Evolutionary conservation across 257 asterid species (phyloP).

Genomic region (Solanum sejunctum): DNA sequence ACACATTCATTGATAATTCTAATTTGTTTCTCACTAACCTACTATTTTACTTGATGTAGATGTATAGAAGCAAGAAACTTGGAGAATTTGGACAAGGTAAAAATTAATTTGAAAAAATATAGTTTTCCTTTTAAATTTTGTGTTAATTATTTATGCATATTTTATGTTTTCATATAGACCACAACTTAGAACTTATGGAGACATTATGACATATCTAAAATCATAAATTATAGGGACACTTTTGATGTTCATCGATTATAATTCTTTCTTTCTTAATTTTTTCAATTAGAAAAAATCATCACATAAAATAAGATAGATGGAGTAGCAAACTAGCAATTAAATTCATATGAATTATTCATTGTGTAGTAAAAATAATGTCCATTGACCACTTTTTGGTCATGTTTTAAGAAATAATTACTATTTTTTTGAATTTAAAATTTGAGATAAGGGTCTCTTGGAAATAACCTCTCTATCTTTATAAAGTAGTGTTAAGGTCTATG

Average conservation of each 20-base stretch:
- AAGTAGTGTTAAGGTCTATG: too few species aligned
- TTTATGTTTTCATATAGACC: neutral
- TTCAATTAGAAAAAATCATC: neutral
- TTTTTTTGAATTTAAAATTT: neutral
- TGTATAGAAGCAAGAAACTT: conserved; percentile 87
- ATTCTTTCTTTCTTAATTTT: neutral
- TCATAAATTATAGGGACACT: neutral
- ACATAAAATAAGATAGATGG: neutral
- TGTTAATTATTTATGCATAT: neutral
- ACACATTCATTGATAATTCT: neutral
- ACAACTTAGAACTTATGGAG: neutral
- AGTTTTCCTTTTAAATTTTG: neutral
- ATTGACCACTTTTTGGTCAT: neutral
- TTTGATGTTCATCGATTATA: neutral
- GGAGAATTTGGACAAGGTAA: conserved; percentile 85
- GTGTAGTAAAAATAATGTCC: neutral
- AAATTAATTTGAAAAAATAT: neutral
- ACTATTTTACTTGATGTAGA: conserved; percentile 20
- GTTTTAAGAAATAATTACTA: neutral
- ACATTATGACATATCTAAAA: neutral
- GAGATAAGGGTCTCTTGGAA: too few species aligned
- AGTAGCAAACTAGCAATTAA: neutral
- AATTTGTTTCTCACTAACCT: neutral
- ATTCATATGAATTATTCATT: neutral
- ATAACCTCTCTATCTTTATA: too few species aligned